Percentiles rank a stretch among this genome's conserved stretches.
Conservation (phyloP, 148 eudicot species). For the Mesembryanthemum crystallinum region DNA sequence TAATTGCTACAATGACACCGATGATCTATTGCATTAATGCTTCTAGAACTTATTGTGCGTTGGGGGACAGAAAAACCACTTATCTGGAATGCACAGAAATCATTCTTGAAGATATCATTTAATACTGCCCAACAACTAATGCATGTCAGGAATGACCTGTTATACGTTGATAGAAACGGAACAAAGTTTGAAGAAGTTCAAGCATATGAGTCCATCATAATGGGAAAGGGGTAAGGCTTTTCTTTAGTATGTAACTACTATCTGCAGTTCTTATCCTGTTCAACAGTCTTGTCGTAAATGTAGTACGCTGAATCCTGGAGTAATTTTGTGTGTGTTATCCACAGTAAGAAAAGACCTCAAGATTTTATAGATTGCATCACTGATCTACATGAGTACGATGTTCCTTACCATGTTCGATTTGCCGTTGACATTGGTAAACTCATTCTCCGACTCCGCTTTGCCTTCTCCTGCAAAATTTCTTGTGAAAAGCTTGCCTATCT, state of each 20-base stretch:
- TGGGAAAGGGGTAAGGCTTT: constrained; percentile 59
- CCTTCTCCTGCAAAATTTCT: not conserved
- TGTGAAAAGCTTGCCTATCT: not conserved
- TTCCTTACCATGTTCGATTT: too few relatives aligned
- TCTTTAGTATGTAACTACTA: not conserved
- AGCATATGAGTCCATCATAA: constrained; percentile 84
- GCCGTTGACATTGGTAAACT: too few relatives aligned
- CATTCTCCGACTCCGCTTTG: constrained; percentile 1
- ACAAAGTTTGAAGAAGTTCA: constrained; percentile 74
- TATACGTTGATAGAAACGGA: constrained; percentile 82
- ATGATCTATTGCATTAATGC: not conserved
- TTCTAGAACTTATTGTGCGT: not conserved
- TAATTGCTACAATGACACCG: not conserved
- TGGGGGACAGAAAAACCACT: constrained; percentile 80
- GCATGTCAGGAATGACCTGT: constrained; percentile 76
- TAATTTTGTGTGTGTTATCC: constrained; percentile 24
- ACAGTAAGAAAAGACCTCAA: constrained; percentile 81
- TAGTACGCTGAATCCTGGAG: constrained; percentile 5
- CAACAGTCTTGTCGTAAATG: too few relatives aligned
- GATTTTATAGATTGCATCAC: constrained; percentile 85
- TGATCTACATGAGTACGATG: constrained; percentile 97
- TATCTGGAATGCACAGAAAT: constrained; percentile 79
- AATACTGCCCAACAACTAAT: constrained; percentile 92
- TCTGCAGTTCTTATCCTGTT: not conserved
- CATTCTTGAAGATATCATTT: constrained; percentile 88